Evolutionary conservation across 139 green algal genomes (phyloP).

Genomic region (Trebouxia sp.): DNA sequence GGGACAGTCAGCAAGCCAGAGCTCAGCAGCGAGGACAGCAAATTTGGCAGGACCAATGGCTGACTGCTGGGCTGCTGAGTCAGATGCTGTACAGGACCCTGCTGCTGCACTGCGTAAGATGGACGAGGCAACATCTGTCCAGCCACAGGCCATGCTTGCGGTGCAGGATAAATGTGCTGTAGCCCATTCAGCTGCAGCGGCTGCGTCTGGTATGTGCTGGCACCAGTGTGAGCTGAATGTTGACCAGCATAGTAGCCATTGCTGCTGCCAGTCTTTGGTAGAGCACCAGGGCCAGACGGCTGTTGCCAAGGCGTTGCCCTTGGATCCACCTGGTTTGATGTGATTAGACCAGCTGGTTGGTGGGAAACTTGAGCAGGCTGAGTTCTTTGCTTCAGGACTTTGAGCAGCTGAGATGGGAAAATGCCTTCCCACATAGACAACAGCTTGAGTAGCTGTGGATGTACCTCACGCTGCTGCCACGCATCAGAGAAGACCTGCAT

Average conservation of each 20-base stretch:
- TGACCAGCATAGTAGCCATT: background rate
- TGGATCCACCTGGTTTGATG: background rate
- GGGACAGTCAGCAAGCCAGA: slow-evolving; percentile 13
- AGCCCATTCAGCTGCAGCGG: background rate
- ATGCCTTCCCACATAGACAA: slow-evolving; percentile 37
- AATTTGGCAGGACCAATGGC: slow-evolving; percentile 5
- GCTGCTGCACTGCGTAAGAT: background rate
- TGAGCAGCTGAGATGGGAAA: slow-evolving; percentile 14
- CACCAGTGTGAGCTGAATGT: too few species aligned
- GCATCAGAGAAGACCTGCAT: slow-evolving; percentile 54
- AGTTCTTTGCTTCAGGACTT: background rate
- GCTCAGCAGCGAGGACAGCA: slow-evolving; percentile 12
- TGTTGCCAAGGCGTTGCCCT: background rate
- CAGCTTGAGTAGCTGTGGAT: slow-evolving; percentile 52
- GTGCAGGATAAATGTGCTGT: background rate
- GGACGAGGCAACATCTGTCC: too few species aligned
- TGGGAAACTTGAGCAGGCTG: background rate
- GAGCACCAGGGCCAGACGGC: background rate
- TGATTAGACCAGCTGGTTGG: too few species aligned
- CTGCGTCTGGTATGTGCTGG: background rate
- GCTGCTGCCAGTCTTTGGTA: background rate
- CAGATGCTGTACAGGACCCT: background rate
- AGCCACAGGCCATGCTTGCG: background rate
- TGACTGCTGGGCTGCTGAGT: slow-evolving; percentile 11
- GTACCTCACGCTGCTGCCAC: slow-evolving; percentile 47